Base-by-base conservation (phyloP, 1,284 basidiomycete species). In the Pseudozyma thailandica region DNA sequence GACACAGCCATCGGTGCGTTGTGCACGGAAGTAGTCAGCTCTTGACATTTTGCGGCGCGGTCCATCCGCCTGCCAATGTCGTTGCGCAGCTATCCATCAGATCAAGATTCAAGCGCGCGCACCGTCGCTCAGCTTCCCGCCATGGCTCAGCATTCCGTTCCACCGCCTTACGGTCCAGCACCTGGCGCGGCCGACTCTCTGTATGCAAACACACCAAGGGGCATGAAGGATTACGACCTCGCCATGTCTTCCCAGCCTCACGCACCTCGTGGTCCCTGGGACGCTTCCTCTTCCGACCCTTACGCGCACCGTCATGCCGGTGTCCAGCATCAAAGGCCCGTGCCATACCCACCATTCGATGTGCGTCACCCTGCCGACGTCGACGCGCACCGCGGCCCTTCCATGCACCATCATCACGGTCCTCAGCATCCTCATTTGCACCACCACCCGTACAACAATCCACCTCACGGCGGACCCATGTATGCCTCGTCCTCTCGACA, bases 221-320 rank as follows among this genome's bases (percentile, higher is more conserved):
- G 23, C 43, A 46, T 60, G 50, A 66, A 66, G 53, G 56, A 66
- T 5, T 66, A 66, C 41, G 53, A 66, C 6, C 37, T 57, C n/a
- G 44, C 28, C 51, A 15, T 47, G n/a, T 31, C 56, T 18, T 20
- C 18, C 8, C 43, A 46, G 21, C 43, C 47, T 18, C 23, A 45
- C 4, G 35, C 30, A 2, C 51, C 50, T 28, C 63, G 49, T 12
- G 33, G 39, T 35, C 28, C 39, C 1, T 66, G 63, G 63, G 57
- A 56, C 31, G 2, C 43, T 16, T 16, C 49, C 4, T 15, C 60
- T 1, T 33, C 60, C 18, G 55, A 59, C n/a, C 50, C 60, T 3
- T 56, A 55, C 16, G 37, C 54, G 7, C 58, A 61, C 10, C 64
- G 30, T 31, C 56, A 53, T 28, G 12, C 56, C n/a, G 31, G n/a